Evolutionary conservation across 2,329 filamentous ascomycete genomes (phyloP), one percentile per base, ranked within the genome.

Genomic region (Monilinia laxa): DNA sequence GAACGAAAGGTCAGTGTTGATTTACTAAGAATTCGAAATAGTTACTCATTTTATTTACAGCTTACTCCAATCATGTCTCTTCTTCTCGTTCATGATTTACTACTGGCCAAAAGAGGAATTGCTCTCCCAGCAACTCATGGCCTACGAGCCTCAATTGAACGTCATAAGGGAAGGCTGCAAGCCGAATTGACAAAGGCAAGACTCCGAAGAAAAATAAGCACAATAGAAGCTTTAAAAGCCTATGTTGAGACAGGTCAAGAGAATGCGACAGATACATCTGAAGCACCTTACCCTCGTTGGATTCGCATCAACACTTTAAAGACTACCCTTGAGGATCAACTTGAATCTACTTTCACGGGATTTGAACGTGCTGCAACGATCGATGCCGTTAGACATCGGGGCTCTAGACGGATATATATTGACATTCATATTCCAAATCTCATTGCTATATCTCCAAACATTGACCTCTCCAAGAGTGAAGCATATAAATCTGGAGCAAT

Each of bases 351-450:
- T 0, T 97, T 98, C 77, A 78, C 83, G 0, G 81, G 80, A 0
- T 94, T 89, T 72, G 78, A 80, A 25, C 80, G 82, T 56, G 87
- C 88, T 1, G 74, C 79, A 0, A 81, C 80, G 0, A 78, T 97
- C 4, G 74, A 77, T 0, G 84, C 87, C 23, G 82, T 93, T 28
- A 82, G 85, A 56, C 75, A 74, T 4, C 78, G 72, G 23, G 73
- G 71, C 1, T 77, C 78, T 0, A 87, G 84, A 71, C 76, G 84
- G 1, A 80, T 93, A 56, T 87, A 88, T 72, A 77, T 95, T n/a
- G 95, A 98, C 74, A 81, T 85, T 7, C 85, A 97, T 74, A 86
- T 99, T 10, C 92, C 93, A 0, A 88, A 95, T 72, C 82, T 99
- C 4, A 77, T 99, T 9, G 95, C 93, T 2, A 80, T 97, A 1